Evolutionary conservation across 2,329 filamentous ascomycete genomes (phyloP).

Genomic region (Aureobasidium subglaciale): DNA sequence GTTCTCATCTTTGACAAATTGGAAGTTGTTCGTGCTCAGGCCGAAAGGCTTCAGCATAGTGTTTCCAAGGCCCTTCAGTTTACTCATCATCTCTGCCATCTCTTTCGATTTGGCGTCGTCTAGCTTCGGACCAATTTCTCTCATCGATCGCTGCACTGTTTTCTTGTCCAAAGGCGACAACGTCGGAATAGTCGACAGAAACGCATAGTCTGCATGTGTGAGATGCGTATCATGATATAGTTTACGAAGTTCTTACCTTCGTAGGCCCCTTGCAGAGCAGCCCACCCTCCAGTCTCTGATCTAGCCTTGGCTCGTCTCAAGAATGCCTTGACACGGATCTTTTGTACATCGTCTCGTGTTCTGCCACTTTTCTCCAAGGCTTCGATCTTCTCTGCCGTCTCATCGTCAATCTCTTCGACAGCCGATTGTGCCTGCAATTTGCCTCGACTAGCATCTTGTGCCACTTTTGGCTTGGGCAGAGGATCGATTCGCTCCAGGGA

Average conservation of each 20-base stretch:
- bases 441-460: constrained; percentile 19
- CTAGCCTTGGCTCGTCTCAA: constrained; percentile 70
- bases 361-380: constrained; percentile 37
- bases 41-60: constrained; percentile 90
- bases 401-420: constrained; percentile 46
- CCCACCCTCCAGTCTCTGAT: constrained; percentile 68
- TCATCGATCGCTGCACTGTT: constrained; percentile 60
- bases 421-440: constrained; percentile 24
- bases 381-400: constrained; percentile 36
- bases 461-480: constrained; percentile 24
- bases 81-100: constrained; percentile 95
- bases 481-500: constrained; percentile 58
- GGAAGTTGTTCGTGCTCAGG: constrained; percentile 86
- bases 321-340: constrained; percentile 76
- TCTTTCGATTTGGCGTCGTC: constrained; percentile 79
- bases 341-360: constrained; percentile 56
- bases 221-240: not conserved
- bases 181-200: constrained; percentile 51
- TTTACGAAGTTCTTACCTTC: constrained; percentile 29
- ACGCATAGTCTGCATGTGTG: constrained; percentile 58
- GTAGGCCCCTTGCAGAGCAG: constrained; percentile 68
- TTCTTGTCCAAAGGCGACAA: constrained; percentile 60
- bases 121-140: constrained; percentile 58
- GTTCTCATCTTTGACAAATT: constrained; percentile 85
- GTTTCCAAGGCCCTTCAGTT: constrained; percentile 87